Percentiles rank a stretch among this genome's conserved stretches.
phyloP scores from a whole-genome alignment of 2,329 filamentous ascomycete species.

The Ophiosphaerella herpotricha region DNA sequence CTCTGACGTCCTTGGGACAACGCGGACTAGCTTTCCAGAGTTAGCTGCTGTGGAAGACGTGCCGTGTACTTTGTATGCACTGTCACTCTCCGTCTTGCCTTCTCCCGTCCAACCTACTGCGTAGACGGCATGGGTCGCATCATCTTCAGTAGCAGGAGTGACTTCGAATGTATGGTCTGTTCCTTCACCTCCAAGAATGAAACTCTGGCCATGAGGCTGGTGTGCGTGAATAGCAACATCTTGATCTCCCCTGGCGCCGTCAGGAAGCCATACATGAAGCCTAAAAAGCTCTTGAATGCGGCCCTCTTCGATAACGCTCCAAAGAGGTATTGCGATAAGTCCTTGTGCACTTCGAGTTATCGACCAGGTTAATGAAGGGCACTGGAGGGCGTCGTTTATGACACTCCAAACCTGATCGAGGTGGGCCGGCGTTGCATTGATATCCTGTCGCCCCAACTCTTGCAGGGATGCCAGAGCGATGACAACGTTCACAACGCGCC shows the following conservation, averaged over 20 bases:
- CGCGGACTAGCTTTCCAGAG: slow-evolving; percentile 24
- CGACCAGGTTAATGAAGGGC: slow-evolving; percentile 2
- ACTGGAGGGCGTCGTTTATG: neutral
- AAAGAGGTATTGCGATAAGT: slow-evolving; percentile 43
- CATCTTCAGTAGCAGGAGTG: slow-evolving; percentile 9
- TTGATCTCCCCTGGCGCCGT: slow-evolving; percentile 13
- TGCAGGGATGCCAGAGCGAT: slow-evolving; percentile 6
- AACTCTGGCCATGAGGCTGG: slow-evolving; percentile 44
- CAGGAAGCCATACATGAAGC: slow-evolving; percentile 44
- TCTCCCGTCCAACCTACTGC: slow-evolving; percentile 32
- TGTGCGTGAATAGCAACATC: slow-evolving; percentile 42
- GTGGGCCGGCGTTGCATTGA: neutral
- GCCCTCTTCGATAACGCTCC: slow-evolving; percentile 38
- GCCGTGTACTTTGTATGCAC: slow-evolving; percentile 27
- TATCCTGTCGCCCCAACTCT: neutral
- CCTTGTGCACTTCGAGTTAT: slow-evolving; percentile 38
- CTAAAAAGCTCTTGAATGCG: slow-evolving; percentile 44
- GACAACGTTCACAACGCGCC: neutral
- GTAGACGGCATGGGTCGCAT: slow-evolving; percentile 40
- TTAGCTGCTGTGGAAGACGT: slow-evolving; percentile 30
- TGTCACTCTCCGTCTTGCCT: slow-evolving; percentile 18
- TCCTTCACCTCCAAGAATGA: slow-evolving; percentile 44
- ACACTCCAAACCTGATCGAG: slow-evolving; percentile 2
- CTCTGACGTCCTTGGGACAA: slow-evolving; percentile 1
- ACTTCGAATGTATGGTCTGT: slow-evolving; percentile 37